Evolutionary conservation across 2,329 filamentous ascomycete species (phyloP).

Genomic region (Aspergillus intermedius): DNA sequence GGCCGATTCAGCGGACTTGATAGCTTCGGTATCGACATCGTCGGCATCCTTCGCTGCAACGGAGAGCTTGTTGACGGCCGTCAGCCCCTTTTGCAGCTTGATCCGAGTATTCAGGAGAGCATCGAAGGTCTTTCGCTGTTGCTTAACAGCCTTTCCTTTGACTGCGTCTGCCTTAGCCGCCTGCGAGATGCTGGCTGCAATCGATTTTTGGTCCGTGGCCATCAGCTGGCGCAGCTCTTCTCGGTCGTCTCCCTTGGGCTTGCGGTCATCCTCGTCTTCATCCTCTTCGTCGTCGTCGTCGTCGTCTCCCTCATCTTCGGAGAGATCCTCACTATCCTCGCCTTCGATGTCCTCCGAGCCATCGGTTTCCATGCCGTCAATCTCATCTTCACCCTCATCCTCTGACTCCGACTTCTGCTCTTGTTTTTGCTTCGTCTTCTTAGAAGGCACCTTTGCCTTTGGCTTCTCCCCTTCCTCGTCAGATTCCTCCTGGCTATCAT

Average conservation of each 20-base stretch:
- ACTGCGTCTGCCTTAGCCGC: slow-evolving; percentile 69
- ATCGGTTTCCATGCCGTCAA: slow-evolving; percentile 15
- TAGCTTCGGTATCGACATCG: slow-evolving; percentile 35
- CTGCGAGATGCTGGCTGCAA: slow-evolving; percentile 58
- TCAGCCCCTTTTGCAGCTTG: slow-evolving; percentile 82
- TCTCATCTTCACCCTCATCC: slow-evolving; percentile 18
- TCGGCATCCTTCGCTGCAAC: slow-evolving; percentile 35
- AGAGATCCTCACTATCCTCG: slow-evolving; percentile 18
- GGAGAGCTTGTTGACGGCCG: slow-evolving; percentile 70
- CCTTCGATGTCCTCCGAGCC: slow-evolving; percentile 19
- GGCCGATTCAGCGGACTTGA: slow-evolving; percentile 77
- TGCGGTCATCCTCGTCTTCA: slow-evolving; percentile 22
- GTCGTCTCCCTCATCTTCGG: slow-evolving; percentile 15
- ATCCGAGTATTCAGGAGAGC: slow-evolving; percentile 84
- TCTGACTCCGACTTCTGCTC: slow-evolving; percentile 17
- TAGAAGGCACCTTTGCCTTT: slow-evolving; percentile 3
- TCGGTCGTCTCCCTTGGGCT: slow-evolving; percentile 36
- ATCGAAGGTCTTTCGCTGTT: slow-evolving; percentile 81
- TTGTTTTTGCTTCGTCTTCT: slow-evolving; percentile 14
- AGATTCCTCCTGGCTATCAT: slow-evolving; percentile 11
- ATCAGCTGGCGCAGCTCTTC: slow-evolving; percentile 62
- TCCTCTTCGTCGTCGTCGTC: slow-evolving; percentile 23
- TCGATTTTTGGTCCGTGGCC: slow-evolving; percentile 59
- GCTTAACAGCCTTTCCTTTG: slow-evolving; percentile 80
- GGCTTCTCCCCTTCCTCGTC: background rate